Base-by-base conservation (phyloP, 441 rosid species). In the Geranium incanum region DNA sequence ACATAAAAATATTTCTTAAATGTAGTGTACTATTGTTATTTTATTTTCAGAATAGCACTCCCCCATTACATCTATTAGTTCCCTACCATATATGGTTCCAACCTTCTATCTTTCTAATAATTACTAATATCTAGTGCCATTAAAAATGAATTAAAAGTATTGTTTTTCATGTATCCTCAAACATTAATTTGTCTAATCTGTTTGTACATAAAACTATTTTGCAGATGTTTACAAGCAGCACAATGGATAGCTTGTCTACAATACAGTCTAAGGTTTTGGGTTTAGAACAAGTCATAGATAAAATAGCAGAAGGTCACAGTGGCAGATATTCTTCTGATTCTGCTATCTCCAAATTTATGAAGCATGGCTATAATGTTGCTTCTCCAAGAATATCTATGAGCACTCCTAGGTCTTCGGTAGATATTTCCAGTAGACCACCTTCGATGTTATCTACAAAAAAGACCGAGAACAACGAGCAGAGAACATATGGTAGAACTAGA, bases 161-260 rank as follows among this genome's bases (percentile, higher is more conserved):
- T 9, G 41, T 43, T 43, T 41, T 28, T 28, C 33, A 28, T 28
- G 33, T 2, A 28, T 28, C 33, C 33, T 28, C 3, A 28, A 28
- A 28, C 33, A 28, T 28, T 28, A 28, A 1, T 28, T 6, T 19
- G 38, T 68, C 48, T 68, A 12, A 50, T 48, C 50, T 13, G 33
- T 28, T 28, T 28, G 33, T 28, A 71, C 55, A 18, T 36, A 68
- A 60, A 69, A 57, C 66, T 65, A 39, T 66, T 70, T 69, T 76
- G 0, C 87, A 93, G 98, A 92, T 69, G 59, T 86, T 93, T 78
- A 84, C 96, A 76, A 78, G 84, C 70, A 87, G 95, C 70, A 74
- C 86, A 23, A 85, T 83, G 84, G 90, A 85, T 75, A 85, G 77
- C 72, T 79, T 91, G 77, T 86, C 90, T 2, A 72, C 76, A 76